A percentile compares a stretch with the other conserved stretches of the same genome.
Conservation (phyloP, 148 eudicot species). For the Rhododendron kiyosumense region DNA sequence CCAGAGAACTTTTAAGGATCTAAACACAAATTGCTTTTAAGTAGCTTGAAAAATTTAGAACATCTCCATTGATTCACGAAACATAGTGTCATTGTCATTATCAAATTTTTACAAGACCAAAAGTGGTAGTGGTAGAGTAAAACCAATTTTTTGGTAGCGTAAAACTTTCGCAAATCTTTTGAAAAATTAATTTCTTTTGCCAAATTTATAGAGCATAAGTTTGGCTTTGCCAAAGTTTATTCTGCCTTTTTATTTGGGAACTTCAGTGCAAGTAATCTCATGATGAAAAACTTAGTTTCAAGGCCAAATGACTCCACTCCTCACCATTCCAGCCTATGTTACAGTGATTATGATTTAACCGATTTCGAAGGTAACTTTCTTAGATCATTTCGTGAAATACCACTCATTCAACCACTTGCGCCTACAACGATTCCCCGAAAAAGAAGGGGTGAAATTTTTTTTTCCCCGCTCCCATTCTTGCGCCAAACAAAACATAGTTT, state of each 20-base stretch:
- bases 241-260: neutral
- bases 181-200: neutral
- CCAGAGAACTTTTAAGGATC: neutral
- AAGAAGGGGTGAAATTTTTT: too few species aligned
- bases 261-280: neutral
- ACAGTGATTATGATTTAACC: neutral
- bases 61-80: neutral
- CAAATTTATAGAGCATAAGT: neutral
- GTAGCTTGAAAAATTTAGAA: neutral
- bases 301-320: neutral
- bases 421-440: too few species aligned
- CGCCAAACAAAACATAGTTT: neutral
- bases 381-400: neutral
- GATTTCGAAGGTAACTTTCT: too few species aligned
- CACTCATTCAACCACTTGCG: neutral
- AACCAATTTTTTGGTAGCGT: too few species aligned
- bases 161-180: too few species aligned
- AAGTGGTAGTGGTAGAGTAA: neutral
- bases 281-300: too few species aligned
- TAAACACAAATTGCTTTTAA: neutral
- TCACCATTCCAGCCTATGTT: neutral
- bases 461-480: too few species aligned
- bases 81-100: neutral
- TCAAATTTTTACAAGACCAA: neutral
- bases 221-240: too few species aligned